Evolutionary conservation across 2,329 filamentous ascomycete species (phyloP).

Genomic region (Colletotrichum godetiae): DNA sequence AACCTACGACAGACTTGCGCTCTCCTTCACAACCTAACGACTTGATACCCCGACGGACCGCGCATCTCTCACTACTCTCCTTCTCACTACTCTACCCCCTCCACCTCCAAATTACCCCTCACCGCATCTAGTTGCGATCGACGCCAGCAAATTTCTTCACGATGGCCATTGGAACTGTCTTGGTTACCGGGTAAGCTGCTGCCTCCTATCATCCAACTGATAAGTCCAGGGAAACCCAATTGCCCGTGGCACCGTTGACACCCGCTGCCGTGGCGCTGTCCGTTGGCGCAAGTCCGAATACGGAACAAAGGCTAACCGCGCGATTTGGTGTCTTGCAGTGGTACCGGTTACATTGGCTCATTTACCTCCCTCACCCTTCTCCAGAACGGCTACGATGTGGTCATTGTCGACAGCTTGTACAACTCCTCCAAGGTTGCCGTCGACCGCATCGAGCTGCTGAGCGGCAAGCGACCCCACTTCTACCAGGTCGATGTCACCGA

Average conservation of each 20-base stretch:
- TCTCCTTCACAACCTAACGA: constrained; percentile 22
- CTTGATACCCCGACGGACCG: constrained; percentile 34
- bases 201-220: not conserved
- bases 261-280: not conserved
- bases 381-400: constrained; percentile 93
- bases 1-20: not conserved
- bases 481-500: constrained; percentile 90
- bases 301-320: constrained; percentile 17
- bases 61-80: not conserved
- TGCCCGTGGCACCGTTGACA: not conserved
- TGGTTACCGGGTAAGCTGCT: constrained; percentile 85
- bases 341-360: constrained; percentile 98
- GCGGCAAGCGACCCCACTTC: constrained; percentile 87
- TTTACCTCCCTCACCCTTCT: constrained; percentile 95
- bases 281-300: constrained; percentile 15
- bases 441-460: constrained; percentile 94
- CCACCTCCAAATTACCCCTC: constrained; percentile 16
- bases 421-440: constrained; percentile 93
- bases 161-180: constrained; percentile 88
- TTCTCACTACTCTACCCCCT: not conserved
- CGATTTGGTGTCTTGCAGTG: constrained; percentile 65
- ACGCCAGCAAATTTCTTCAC: constrained; percentile 39
- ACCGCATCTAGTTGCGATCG: constrained; percentile 21
- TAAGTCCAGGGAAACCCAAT: not conserved
- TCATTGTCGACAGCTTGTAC: constrained; percentile 96